Base-by-base conservation (phyloP, 768 basidiomycete genomes). In the Pilatotrama ljubarskyi region DNA sequence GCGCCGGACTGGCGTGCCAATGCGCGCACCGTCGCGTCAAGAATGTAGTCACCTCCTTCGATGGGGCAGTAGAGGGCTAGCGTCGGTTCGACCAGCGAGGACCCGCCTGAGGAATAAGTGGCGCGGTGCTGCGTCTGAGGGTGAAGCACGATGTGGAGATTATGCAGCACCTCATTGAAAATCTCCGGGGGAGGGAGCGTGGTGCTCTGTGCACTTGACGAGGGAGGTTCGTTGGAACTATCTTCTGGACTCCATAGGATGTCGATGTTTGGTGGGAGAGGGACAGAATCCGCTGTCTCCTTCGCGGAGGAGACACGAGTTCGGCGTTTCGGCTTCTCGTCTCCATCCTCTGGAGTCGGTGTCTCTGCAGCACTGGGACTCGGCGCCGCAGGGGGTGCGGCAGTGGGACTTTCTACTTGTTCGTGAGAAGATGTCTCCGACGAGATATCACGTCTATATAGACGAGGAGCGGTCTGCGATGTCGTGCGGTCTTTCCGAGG, bases 51-150 rank as follows among this genome's bases (percentile, higher is more conserved):
- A 5, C 91, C 93, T 35, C 95, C 95, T 71, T 90, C 88, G 59
- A 93, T 87, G 6, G 95, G 95, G 63, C 90, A 93, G 72, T 91
- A 93, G 5, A 95, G 73, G 0, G 85, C 90, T n/a, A 95, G 76
- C 0, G 90, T 91, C 3, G 93, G 93, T 69, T 95, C 93, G 29
- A 84, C 67, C 0, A 82, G 80, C 25, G 83, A 77, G 15, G 82
- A 83, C 6, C 80, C 69, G 3, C 78, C 72, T 10, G 87, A 75
- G 14, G 83, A 59, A 72, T 86, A 87, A 0, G 84, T 77, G 13
- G 91, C 86, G 18, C 84, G 81, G 63, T 91, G 84, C 69, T 94
- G 92, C 5, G 86, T 88, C 72, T 90, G 85, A 2, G 93, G 90
- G 72, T 92, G 91, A 35, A 94, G 77, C 4, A 88, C 82, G 59